Evolutionary conservation across 345 rosid genomes (phyloP), one percentile per base, ranked within the genome.

Genomic region (Eucalyptus caleyi): DNA sequence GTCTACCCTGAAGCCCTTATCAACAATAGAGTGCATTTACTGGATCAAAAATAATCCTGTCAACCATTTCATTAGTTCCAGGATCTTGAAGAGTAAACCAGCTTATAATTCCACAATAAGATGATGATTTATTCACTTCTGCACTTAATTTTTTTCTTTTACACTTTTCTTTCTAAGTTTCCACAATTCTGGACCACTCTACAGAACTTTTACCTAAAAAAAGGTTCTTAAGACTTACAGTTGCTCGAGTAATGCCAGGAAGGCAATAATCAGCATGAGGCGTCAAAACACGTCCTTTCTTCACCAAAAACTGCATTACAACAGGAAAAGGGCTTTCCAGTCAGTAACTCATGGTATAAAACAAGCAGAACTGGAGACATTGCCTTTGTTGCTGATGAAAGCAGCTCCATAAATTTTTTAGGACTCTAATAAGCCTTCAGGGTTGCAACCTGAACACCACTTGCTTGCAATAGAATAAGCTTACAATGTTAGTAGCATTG

Each of bases 181-280:
- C 82, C 85, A 77, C 47, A 77, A 40, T 77, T 11, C 85, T 23
- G 30, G 47, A 44, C 85, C 85, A 11, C 85, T 40, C 27, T 77
- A 77, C 47, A 21, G 47, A 77, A 26, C 47, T 40, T 67, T 87
- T 14, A 34, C 82, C 82, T 3, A 34, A 72, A 72, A 69, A 42
- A 85, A 90, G 54, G 77, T 86, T 56, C 72, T 87, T 47, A 87
- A 24, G 90, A 90, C 97, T 94, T 92, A 97, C 99, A 53, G 98
- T 95, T 80, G 97, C 96, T 94, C 97, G 92, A 59, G 98, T 97
- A 90, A 96, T 96, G 54, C 99, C 98, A 50, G 99, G 97, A 88
- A 96, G 99, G 92, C 99, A 97, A 91, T 94, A 96, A 93, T 97
- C 99, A 62, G 98, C 97, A 72, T 96, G 97, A 82, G 99, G 98